Conservation (phyloP, 2,329 filamentous ascomycete genomes). For the Fusarium sp. region DNA sequence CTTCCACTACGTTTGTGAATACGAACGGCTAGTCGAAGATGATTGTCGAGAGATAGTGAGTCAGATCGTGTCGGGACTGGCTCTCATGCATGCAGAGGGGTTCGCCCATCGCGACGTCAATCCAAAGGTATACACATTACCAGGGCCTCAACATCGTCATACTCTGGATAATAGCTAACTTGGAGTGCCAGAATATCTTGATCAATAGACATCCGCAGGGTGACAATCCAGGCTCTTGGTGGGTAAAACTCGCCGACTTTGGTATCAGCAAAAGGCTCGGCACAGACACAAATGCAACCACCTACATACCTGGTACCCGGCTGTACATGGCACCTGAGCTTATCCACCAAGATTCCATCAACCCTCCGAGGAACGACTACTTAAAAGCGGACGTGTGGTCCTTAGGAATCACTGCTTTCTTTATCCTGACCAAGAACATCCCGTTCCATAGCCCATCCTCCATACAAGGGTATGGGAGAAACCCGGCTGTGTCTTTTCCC, state of each 20-base stretch:
- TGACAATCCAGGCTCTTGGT: not conserved
- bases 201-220: not conserved
- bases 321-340: slow-evolving; percentile 6
- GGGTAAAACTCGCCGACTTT: slow-evolving; percentile 10
- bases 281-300: not conserved
- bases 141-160: too few species aligned
- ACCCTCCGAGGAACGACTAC: accelerated
- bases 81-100: not conserved
- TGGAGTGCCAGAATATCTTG: not conserved
- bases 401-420: not conserved
- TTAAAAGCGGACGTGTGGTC: not conserved
- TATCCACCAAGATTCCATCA: not conserved
- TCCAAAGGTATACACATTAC: not conserved
- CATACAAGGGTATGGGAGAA: not conserved
- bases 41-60: not conserved
- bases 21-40: accelerated
- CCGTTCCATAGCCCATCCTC: not conserved
- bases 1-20: not conserved
- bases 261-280: slow-evolving; percentile 1
- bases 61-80: not conserved
- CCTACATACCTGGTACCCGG: not conserved
- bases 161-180: not conserved
- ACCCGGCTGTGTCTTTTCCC: accelerated
- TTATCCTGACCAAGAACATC: not conserved
- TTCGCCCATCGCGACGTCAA: not conserved